Evolutionary conservation across 768 basidiomycete genomes (phyloP), one percentile per base, ranked within the genome.

Genomic region (Boletus sensibilis): DNA sequence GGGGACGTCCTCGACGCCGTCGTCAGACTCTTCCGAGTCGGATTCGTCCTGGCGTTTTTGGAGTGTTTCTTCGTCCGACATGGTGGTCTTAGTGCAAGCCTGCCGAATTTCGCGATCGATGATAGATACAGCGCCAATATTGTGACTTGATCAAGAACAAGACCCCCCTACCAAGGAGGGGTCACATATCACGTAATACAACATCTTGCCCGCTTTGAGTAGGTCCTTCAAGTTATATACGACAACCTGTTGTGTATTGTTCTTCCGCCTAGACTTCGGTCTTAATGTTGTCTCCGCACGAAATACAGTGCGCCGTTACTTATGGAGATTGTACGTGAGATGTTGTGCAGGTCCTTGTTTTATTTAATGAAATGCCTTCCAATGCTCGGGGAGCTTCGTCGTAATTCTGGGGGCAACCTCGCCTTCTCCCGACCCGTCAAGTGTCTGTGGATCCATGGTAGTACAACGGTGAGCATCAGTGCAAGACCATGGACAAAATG

Each of bases 61-160:
- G 14, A 76, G 75, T 68, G 81, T 83, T 71, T 89, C 87, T 75
- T 90, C 86, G 58, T 78, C 82, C 27, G 87, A 74, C 88, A 91
- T 91, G 51, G 61, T 62, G 54, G 53, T 59, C 20, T 55, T 11
- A 4, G 42, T 54, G n/a, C 51, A 52, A 50, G 51, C 0, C 21
- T 44, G 25, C 33, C 14, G 37, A 42, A 55, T 49, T 20, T 59
- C 38, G 44, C 42, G 63, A 59, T 68, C 57, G 47, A 45, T 47
- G 52, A 64, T 52, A 40, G 55, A 57, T 57, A 23, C 33, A 10
- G 8, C 27, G 27, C 27, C 27, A 27, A 27, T 12, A 6, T 11
- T 2, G 23, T 58, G 53, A 58, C 58, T 56, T 58, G 63, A 59
- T 65, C 49, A 57, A 57, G 14, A 52, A 50, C 27, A 43, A 40